Percentiles rank a stretch among this genome's conserved stretches.
Conservation (phyloP, 306 rosid species). For the Ormosia semicastrata region DNA sequence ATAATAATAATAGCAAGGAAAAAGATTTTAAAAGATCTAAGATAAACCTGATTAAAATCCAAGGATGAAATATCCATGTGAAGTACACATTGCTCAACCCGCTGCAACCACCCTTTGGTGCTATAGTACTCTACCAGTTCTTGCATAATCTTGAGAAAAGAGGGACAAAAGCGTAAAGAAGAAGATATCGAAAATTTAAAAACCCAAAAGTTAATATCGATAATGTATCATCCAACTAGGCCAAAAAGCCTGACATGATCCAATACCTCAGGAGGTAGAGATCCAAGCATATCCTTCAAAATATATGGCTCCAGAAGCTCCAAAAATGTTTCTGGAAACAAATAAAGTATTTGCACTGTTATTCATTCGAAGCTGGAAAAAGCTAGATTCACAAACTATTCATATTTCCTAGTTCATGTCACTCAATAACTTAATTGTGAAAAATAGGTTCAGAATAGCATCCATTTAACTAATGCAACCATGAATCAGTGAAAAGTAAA, state of each 20-base stretch:
- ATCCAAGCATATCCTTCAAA: conserved; percentile 96
- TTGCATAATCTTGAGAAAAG: conserved; percentile 83
- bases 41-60: conserved; percentile 92
- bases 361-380: conserved; percentile 11
- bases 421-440: conserved; percentile 8
- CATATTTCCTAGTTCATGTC: conserved; percentile 5
- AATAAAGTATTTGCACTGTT: not conserved
- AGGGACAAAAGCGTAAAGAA: not conserved
- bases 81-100: conserved; percentile 97
- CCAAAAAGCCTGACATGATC: conserved; percentile 23
- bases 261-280: conserved; percentile 96
- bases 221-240: conserved; percentile 18
- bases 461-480: conserved; percentile 17
- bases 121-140: conserved; percentile 95
- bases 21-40: conserved; percentile 30
- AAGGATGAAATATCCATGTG: conserved; percentile 99
- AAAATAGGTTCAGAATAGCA: conserved; percentile 13
- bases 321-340: conserved; percentile 80
- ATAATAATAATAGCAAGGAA: conserved; percentile 7
- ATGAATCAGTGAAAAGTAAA: not conserved
- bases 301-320: conserved; percentile 97
- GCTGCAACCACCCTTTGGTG: conserved; percentile 84
- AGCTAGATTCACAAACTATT: conserved; percentile 12
- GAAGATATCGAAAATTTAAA: not conserved
- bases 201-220: conserved; percentile 15